Evolutionary conservation across 441 rosid genomes (phyloP).

Genomic region (Erysimum cheiri): DNA sequence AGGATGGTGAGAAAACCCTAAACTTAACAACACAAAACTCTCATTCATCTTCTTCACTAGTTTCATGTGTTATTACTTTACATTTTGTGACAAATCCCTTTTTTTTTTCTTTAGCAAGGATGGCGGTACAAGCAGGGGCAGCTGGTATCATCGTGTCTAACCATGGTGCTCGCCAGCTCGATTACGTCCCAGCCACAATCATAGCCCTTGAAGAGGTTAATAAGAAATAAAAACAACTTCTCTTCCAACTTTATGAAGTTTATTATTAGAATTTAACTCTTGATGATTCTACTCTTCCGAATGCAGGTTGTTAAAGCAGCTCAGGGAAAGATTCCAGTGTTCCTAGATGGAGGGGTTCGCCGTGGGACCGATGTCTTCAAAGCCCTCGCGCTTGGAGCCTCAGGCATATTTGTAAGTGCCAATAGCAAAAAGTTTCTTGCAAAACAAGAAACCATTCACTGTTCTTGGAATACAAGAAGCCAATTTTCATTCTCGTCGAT

Average conservation of each 20-base stretch:
- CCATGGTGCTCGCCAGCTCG: conserved; percentile 96
- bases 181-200: conserved; percentile 86
- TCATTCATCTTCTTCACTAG: conserved; percentile 5
- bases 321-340: conserved; percentile 79
- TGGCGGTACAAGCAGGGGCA: conserved; percentile 75
- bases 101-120: conserved; percentile 53
- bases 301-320: conserved; percentile 78
- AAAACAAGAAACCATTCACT: background rate
- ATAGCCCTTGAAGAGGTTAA: conserved; percentile 85
- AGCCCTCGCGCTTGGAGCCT: conserved; percentile 95
- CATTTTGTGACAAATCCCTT: conserved; percentile 1
- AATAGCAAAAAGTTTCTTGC: background rate
- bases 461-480: background rate
- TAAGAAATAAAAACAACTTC: background rate
- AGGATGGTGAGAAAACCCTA: conserved; percentile 69
- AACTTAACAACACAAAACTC: background rate
- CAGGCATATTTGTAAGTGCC: conserved; percentile 81
- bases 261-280: background rate
- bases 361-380: conserved; percentile 95
- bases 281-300: background rate
- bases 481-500: background rate
- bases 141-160: conserved; percentile 93
- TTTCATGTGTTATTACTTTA: conserved; percentile 6
- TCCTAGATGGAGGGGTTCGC: conserved; percentile 85
- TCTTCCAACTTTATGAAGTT: conserved; percentile 4